These are phyloP conservation scores for Takashimella tepidaria DNA, from an alignment of 1,284 basidiomycete genomes.

Conservation along the genomic window DNA sequence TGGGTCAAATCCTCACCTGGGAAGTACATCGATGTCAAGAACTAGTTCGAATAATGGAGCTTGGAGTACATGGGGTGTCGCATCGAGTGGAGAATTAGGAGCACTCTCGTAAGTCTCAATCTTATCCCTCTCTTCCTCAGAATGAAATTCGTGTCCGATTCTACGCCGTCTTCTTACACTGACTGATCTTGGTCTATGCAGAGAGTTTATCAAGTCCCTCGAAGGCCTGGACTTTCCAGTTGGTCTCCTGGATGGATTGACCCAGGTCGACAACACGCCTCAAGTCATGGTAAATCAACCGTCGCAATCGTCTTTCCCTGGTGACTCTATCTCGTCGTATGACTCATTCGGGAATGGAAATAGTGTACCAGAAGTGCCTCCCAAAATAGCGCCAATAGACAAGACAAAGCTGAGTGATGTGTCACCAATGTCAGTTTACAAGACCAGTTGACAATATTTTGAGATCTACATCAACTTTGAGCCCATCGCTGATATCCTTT, in stretches of 20 bases:
- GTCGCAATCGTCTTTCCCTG: neutral
- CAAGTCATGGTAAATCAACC: neutral
- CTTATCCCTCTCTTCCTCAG: neutral
- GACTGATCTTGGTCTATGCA: neutral
- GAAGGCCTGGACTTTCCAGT: neutral
- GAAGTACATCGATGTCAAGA: neutral
- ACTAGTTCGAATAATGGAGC: neutral
- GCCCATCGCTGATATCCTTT: neutral
- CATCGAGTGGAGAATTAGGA: slow-evolving; percentile 15
- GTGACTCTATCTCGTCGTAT: neutral
- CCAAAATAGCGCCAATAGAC: neutral
- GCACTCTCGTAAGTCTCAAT: slow-evolving; percentile 12
- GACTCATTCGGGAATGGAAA: neutral
- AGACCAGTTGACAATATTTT: too few relatives aligned
- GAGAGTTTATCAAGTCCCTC: neutral
- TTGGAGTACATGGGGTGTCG: slow-evolving; percentile 6
- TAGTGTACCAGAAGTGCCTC: neutral
- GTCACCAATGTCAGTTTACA: neutral
- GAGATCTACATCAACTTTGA: too few relatives aligned
- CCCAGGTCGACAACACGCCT: neutral
- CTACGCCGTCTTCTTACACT: neutral
- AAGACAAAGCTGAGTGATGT: neutral
- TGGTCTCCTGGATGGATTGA: neutral
- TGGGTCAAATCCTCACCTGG: neutral
- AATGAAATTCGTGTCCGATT: too few relatives aligned